A percentile compares a stretch with the other conserved stretches of the same genome.
Evolutionary conservation across 306 rosid genomes (phyloP).

Genomic region (Lotus japonicus): DNA sequence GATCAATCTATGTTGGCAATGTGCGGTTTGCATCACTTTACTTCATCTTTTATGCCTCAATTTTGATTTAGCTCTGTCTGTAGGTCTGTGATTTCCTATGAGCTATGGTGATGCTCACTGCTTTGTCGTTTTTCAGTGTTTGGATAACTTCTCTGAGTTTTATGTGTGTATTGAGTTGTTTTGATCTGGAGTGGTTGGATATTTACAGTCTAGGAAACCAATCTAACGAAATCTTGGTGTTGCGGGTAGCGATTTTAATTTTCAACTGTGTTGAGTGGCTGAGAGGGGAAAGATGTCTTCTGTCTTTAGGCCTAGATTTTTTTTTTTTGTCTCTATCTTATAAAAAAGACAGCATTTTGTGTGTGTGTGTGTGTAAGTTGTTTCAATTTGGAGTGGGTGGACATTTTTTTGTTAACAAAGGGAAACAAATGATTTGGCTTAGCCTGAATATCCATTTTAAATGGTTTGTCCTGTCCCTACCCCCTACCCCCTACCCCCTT

Average conservation of each 20-base stretch:
- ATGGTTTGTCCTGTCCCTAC: too few relatives aligned
- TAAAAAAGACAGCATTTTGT: not conserved
- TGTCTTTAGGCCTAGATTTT: not conserved
- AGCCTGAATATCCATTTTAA: too few relatives aligned
- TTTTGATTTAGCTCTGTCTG: conserved; percentile 7
- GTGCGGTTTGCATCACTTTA: conserved; percentile 49
- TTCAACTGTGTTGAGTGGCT: not conserved
- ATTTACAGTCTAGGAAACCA: not conserved
- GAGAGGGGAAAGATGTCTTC: not conserved
- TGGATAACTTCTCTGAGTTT: not conserved
- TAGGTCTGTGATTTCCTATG: not conserved
- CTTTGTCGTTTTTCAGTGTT: not conserved
- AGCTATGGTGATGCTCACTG: not conserved
- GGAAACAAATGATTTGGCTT: too few relatives aligned
- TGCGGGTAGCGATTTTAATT: not conserved
- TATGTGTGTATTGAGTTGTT: too few relatives aligned
- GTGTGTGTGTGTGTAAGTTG: not conserved
- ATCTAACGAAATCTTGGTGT: not conserved
- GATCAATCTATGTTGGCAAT: conserved; percentile 98
- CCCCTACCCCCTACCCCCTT: too few relatives aligned
- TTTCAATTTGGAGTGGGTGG: too few relatives aligned
- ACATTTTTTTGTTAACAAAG: too few relatives aligned
- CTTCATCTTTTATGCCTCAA: not conserved
- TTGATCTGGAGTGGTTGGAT: too few relatives aligned
- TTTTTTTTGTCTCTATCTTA: not conserved